Base-by-base conservation (phyloP, 176 grass and related monocot species). In the Leersia perrieri region DNA sequence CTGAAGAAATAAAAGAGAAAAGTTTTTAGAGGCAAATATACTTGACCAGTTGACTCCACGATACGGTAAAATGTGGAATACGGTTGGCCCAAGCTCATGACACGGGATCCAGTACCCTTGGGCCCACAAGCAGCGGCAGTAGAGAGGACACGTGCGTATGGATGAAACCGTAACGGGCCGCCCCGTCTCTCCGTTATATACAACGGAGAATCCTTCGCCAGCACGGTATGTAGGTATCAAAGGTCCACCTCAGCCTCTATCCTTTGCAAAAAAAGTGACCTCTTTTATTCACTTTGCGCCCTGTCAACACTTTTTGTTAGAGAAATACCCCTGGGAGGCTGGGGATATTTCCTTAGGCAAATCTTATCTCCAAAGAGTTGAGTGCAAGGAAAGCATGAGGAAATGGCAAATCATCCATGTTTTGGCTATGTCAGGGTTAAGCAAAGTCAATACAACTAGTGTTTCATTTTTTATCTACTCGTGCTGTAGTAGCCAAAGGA, bases 201-300 rank as follows among this genome's bases (percentile, higher is more conserved):
- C 65, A 57, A 30, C 57, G 31, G 23, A 22, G 84, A 87, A 75
- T 81, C 33, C 84, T 68, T 75, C 29, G 14, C 49, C 9, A n/a
- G n/a, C 63, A 80, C 70, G 77, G 70, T 68, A 74, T 27, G 53
- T 25, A 10, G 8, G 51, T 57, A 53, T 22, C 16, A 11, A 11
- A 38, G 36, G 73, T 79, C 67, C 83, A 72, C 75, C 38, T 78
- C 83, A 64, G 40, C 66, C 30, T 31, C 55, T 51, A 66, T 55
- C 70, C 41, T n/a, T 67, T 67, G 33, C 26, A 29, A 28, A 34
- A 76, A 76, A 58, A 65, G 49, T 3, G 73, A 28, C 51, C 5
- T 0, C 7, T 61, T 38, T 36, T 71, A 9, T 63, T 40, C 25
- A 11, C 5, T 35, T 63, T 1, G 66, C 60, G 38, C 81, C 66